Evolutionary conservation across 1,284 basidiomycete species (phyloP).

Genomic region (Sutorius eximius): DNA sequence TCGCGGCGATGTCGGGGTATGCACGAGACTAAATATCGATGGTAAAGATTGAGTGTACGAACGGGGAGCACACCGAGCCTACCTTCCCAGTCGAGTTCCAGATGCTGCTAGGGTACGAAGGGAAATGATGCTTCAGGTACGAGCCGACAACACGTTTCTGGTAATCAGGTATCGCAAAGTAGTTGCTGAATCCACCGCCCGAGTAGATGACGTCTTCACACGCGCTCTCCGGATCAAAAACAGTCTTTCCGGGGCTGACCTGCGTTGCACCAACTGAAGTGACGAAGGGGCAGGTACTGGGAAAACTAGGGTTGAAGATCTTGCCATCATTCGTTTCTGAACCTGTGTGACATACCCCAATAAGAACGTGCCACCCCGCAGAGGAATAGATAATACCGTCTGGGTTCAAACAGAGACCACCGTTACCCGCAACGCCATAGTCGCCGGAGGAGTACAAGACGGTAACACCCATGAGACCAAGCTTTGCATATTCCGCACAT

Average conservation of each 20-base stretch:
- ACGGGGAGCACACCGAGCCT: conserved; percentile 5
- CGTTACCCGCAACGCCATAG: conserved; percentile 49
- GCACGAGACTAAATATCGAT: conserved; percentile 33
- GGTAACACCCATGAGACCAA: conserved; percentile 49
- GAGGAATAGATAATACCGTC: conserved; percentile 30
- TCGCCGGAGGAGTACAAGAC: conserved; percentile 54
- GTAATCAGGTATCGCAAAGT: conserved; percentile 40
- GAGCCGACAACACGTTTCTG: conserved; percentile 32
- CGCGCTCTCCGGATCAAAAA: conserved; percentile 32
- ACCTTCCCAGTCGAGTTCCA: conserved; percentile 53
- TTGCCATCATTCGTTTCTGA: conserved; percentile 17
- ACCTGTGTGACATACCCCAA: conserved; percentile 4
- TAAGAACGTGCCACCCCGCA: background rate
- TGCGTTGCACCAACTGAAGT: conserved; percentile 52
- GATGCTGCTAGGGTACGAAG: conserved; percentile 36
- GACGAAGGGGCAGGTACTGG: conserved; percentile 44
- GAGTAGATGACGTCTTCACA: conserved; percentile 35
- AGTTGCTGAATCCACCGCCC: conserved; percentile 48
- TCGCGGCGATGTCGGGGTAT: conserved; percentile 40
- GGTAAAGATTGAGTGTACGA: background rate
- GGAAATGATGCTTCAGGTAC: conserved; percentile 28
- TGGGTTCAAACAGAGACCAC: conserved; percentile 41
- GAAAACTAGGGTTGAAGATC: conserved; percentile 54
- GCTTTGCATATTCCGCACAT: conserved; percentile 56
- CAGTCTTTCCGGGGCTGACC: conserved; percentile 34